These are phyloP conservation scores for Collybia sp. DNA, from an alignment of 768 basidiomycete genomes.

Conservation along the genomic window DNA sequence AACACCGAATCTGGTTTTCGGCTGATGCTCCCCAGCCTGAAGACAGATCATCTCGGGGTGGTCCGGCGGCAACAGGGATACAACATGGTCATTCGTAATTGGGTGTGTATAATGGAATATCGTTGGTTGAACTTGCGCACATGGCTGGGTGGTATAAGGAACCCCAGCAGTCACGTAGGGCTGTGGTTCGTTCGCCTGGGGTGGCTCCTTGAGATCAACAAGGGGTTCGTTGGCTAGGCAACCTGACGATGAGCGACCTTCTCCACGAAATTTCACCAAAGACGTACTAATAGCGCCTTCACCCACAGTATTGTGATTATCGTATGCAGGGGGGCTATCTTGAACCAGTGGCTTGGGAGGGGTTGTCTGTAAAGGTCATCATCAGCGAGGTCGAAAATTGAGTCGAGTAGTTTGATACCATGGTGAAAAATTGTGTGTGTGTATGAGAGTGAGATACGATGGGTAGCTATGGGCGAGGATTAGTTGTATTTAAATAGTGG, in stretches of 20 bases:
- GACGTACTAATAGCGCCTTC: slow-evolving; percentile 22
- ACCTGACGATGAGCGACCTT: neutral
- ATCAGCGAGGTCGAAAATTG: no score
- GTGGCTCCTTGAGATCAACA: neutral
- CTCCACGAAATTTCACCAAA: neutral
- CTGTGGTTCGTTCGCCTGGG: neutral
- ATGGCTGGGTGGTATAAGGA: no score
- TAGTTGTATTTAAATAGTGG: no score
- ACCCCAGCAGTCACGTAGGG: neutral
- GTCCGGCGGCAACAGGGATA: slow-evolving; percentile 66
- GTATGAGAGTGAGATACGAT: no score
- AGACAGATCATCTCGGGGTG: slow-evolving; percentile 85
- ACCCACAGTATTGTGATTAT: slow-evolving; percentile 27
- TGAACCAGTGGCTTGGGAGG: neutral
- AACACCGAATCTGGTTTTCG: slow-evolving; percentile 60
- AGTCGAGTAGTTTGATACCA: no score
- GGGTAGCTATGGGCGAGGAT: no score
- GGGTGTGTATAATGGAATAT: slow-evolving; percentile 73
- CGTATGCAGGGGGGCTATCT: slow-evolving; percentile 45
- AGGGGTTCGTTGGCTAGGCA: neutral
- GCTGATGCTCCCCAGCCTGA: slow-evolving; percentile 68
- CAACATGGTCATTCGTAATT: slow-evolving; percentile 46
- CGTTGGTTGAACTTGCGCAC: slow-evolving; percentile 26
- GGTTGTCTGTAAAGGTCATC: neutral
- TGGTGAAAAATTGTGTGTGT: no score